These are phyloP conservation scores for Claviceps africana DNA, from an alignment of 2,329 filamentous ascomycete genomes.

Conservation along the genomic window DNA sequence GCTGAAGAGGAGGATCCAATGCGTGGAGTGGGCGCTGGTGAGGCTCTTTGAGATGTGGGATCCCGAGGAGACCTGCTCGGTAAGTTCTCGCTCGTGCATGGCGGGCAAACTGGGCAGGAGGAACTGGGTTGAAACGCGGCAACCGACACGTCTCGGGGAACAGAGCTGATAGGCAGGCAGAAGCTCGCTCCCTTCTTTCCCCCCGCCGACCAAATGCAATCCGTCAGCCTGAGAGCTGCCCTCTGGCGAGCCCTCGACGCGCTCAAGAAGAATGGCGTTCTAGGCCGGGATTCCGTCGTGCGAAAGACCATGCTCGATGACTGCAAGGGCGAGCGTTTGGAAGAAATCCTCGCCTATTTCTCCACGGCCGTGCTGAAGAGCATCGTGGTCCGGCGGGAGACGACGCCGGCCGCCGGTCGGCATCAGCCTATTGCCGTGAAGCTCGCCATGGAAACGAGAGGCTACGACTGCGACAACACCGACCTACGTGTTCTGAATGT, in stretches of 20 bases:
- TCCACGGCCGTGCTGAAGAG: conserved; percentile 73
- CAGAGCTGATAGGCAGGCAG: conserved; percentile 25
- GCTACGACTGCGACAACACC: conserved; percentile 38
- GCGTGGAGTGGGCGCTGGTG: conserved; percentile 83
- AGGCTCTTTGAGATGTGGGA: conserved; percentile 79
- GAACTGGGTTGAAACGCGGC: too few species aligned
- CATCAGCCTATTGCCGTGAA: conserved; percentile 36
- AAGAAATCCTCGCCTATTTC: conserved; percentile 72
- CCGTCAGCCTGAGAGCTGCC: conserved; percentile 74
- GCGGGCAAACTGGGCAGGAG: too few species aligned
- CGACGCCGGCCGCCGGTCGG: conserved; percentile 19
- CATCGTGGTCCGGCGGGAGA: conserved; percentile 34
- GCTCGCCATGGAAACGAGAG: conserved; percentile 45
- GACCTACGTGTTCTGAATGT: conserved; percentile 54
- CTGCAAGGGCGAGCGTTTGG: conserved; percentile 80
- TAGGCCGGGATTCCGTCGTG: conserved; percentile 67
- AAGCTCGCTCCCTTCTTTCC: conserved; percentile 88
- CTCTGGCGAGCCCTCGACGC: conserved; percentile 70
- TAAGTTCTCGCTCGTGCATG: conserved; percentile 19
- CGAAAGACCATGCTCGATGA: conserved; percentile 96
- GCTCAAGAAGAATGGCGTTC: conserved; percentile 71
- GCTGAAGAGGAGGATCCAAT: conserved; percentile 69
- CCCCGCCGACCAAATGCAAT: conserved; percentile 78
- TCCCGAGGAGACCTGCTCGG: conserved; percentile 57
- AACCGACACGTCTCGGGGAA: too few species aligned